phyloP scores from a whole-genome alignment of 1,284 basidiomycete species.

The Exobasidium rhododendri region DNA sequence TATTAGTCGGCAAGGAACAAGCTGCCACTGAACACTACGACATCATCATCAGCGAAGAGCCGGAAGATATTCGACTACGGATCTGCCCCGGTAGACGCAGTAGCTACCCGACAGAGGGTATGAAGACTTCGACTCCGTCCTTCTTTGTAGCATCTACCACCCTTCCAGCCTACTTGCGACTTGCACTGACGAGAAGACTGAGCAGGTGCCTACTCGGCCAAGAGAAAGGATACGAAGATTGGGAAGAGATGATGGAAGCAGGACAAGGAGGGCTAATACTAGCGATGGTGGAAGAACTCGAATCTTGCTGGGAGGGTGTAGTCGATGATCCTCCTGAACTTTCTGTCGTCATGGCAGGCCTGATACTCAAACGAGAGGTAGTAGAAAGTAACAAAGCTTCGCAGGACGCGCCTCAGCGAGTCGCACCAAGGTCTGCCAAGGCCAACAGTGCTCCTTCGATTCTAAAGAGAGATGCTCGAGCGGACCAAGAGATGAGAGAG shows the following conservation, averaged over 20 bases:
- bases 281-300: conserved; percentile 71
- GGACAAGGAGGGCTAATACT: conserved; percentile 72
- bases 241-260: conserved; percentile 62
- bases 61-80: conserved; percentile 64
- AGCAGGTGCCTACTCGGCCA: conserved; percentile 27
- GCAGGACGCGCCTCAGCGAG: too few relatives aligned
- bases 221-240: conserved; percentile 56
- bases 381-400: conserved; percentile 13
- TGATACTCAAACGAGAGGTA: background rate
- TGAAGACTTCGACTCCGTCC: conserved; percentile 61
- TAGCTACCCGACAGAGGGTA: conserved; percentile 58
- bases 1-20: conserved; percentile 20
- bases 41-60: conserved; percentile 33
- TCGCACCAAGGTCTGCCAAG: background rate
- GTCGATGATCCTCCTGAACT: conserved; percentile 52
- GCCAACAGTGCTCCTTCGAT: conserved; percentile 47
- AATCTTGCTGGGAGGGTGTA: conserved; percentile 54
- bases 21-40: conserved; percentile 54
- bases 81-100: conserved; percentile 51
- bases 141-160: conserved; percentile 73
- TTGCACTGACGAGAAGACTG: conserved; percentile 70
- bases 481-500: conserved; percentile 65
- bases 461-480: conserved; percentile 53
- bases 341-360: conserved; percentile 41
- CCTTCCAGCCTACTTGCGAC: conserved; percentile 76